Percentiles rank a stretch among this genome's conserved stretches.
Conservation (phyloP, 2,329 filamentous ascomycete species). For the Escovopsis sp. region DNA sequence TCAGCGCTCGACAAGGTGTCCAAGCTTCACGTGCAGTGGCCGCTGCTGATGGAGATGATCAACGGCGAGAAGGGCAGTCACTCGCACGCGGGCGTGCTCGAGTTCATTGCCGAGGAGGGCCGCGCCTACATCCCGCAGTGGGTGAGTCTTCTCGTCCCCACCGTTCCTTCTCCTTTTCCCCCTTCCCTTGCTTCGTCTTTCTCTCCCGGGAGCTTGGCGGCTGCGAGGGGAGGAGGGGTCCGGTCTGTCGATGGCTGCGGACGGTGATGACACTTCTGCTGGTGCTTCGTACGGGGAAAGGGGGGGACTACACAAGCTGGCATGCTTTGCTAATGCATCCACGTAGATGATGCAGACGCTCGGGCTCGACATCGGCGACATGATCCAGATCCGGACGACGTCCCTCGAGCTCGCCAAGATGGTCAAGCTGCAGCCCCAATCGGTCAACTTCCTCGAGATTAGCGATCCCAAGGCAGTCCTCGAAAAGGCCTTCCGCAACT, state of each 20-base stretch:
- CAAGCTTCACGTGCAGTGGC: constrained; percentile 89
- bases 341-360: constrained; percentile 83
- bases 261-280: too few species aligned
- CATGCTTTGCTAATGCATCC: too few species aligned
- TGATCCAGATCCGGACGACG: constrained; percentile 89
- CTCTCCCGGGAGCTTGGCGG: too few species aligned
- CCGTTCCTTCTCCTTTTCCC: background rate
- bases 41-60: constrained; percentile 88
- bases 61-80: constrained; percentile 69
- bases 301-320: too few species aligned
- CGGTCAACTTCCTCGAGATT: constrained; percentile 86
- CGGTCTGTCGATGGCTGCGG: too few species aligned
- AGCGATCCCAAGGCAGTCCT: constrained; percentile 94
- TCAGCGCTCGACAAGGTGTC: constrained; percentile 95
- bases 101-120: constrained; percentile 95
- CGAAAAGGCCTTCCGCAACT: constrained; percentile 91
- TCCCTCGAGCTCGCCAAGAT: constrained; percentile 79
- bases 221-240: too few species aligned
- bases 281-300: too few species aligned
- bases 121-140: constrained; percentile 92
- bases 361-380: constrained; percentile 75
- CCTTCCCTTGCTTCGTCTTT: too few species aligned
- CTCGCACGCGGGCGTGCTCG: constrained; percentile 87
- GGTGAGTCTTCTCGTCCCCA: constrained; percentile 34
- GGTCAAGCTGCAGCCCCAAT: constrained; percentile 94